phyloP scores from a whole-genome alignment of 2,329 filamentous ascomycete genomes.

The Epichloe bromicola region DNA sequence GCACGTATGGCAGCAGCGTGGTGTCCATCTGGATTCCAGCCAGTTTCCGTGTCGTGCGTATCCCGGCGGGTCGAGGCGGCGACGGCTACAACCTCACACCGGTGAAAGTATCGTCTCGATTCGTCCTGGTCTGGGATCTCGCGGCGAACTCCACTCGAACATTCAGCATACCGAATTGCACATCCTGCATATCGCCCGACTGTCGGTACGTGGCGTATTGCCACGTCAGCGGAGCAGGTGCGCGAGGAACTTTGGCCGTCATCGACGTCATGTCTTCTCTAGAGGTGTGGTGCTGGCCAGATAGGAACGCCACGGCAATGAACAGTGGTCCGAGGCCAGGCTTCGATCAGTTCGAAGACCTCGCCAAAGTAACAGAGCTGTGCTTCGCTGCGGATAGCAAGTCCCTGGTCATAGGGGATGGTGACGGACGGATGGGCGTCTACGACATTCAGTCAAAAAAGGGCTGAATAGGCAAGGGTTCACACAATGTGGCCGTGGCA shows the following conservation, averaged over 20 bases:
- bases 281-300: conserved; percentile 26
- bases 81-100: conserved; percentile 22
- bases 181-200: conserved; percentile 26
- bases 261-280: conserved; percentile 24
- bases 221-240: conserved; percentile 20
- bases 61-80: conserved; percentile 12
- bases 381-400: conserved; percentile 25
- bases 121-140: conserved; percentile 29
- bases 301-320: conserved; percentile 15
- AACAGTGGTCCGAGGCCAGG: conserved; percentile 12
- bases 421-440: conserved; percentile 20
- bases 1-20: conserved; percentile 24
- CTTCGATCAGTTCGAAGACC: conserved; percentile 20
- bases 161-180: conserved; percentile 26
- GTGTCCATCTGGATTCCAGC: conserved; percentile 30
- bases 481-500: background rate
- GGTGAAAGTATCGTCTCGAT: conserved; percentile 18
- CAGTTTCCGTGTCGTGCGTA: conserved; percentile 20
- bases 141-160: conserved; percentile 22
- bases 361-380: conserved; percentile 24
- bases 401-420: conserved; percentile 22
- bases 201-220: conserved; percentile 29
- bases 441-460: conserved; percentile 21
- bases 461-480: background rate
- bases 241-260: conserved; percentile 21